Evolutionary conservation across 805 yeast genomes (phyloP).

Genomic region (Lipomyces lipofer): DNA sequence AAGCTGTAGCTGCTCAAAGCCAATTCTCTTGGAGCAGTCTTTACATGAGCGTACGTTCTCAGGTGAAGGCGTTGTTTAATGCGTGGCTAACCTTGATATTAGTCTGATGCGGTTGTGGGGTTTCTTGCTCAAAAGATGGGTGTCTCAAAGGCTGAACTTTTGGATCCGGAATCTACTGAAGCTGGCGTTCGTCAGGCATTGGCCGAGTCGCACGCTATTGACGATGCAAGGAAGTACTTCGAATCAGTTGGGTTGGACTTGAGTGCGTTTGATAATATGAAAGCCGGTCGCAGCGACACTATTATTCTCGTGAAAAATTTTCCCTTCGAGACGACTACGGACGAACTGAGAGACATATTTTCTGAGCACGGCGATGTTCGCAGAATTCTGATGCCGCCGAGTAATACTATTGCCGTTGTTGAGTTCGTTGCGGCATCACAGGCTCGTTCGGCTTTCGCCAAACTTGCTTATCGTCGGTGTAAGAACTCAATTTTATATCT

Average conservation of each 20-base stretch:
- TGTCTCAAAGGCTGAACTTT: constrained; percentile 72
- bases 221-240: constrained; percentile 84
- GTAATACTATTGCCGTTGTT: constrained; percentile 92
- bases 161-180: constrained; percentile 81
- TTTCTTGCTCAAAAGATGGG: constrained; percentile 87
- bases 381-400: constrained; percentile 88
- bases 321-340: constrained; percentile 79
- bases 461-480: constrained; percentile 82
- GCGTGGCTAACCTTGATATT: background rate
- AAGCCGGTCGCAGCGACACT: constrained; percentile 64
- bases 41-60: constrained; percentile 57
- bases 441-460: constrained; percentile 87
- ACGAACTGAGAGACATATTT: constrained; percentile 81
- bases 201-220: constrained; percentile 95
- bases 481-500: constrained; percentile 84
- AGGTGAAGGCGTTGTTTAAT: background rate
- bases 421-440: constrained; percentile 80
- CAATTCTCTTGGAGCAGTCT: constrained; percentile 96
- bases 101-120: constrained; percentile 82
- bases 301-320: constrained; percentile 85
- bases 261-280: constrained; percentile 57
- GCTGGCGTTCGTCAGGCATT: constrained; percentile 96
- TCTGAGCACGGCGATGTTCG: constrained; percentile 75
- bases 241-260: constrained; percentile 84
- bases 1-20: constrained; percentile 77